A percentile compares a stretch with the other conserved stretches of the same genome.
These are phyloP conservation scores for Botrytis fabae DNA, from an alignment of 2,329 filamentous ascomycete species.

Conservation along the genomic window DNA sequence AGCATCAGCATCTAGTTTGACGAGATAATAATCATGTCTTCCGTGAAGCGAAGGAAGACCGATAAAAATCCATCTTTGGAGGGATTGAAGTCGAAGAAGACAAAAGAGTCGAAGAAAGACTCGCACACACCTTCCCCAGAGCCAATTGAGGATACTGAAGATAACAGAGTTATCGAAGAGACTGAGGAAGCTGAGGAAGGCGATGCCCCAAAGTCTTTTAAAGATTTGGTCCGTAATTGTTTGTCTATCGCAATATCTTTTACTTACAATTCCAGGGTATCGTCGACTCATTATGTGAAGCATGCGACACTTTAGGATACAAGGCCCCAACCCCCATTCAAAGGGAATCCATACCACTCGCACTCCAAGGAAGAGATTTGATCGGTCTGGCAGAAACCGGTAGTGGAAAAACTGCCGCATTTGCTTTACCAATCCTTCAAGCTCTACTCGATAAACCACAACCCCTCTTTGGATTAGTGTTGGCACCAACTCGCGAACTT, in stretches of 20 bases:
- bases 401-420: slow-evolving; percentile 93
- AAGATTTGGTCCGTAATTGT: slow-evolving; percentile 45
- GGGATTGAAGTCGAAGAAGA: slow-evolving; percentile 28
- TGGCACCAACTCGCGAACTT: slow-evolving; percentile 91
- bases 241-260: neutral
- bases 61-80: slow-evolving; percentile 30
- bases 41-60: slow-evolving; percentile 40
- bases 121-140: slow-evolving; percentile 21
- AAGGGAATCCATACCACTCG: slow-evolving; percentile 76
- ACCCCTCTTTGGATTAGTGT: slow-evolving; percentile 80
- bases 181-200: slow-evolving; percentile 35
- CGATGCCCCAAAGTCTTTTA: slow-evolving; percentile 47
- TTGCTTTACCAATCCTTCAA: slow-evolving; percentile 89
- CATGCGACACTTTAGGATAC: slow-evolving; percentile 79
- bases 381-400: slow-evolving; percentile 96
- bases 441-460: slow-evolving; percentile 86
- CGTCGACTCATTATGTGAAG: slow-evolving; percentile 84
- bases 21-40: slow-evolving; percentile 34
- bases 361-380: slow-evolving; percentile 78
- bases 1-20: neutral
- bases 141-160: slow-evolving; percentile 4
- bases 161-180: slow-evolving; percentile 23
- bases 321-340: slow-evolving; percentile 89
- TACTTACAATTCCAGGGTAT: slow-evolving; percentile 58
- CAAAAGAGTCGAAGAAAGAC: slow-evolving; percentile 25